Evolutionary conservation across 1,139 yeast genomes (phyloP).

Genomic region (Kodamaea alishanica): DNA sequence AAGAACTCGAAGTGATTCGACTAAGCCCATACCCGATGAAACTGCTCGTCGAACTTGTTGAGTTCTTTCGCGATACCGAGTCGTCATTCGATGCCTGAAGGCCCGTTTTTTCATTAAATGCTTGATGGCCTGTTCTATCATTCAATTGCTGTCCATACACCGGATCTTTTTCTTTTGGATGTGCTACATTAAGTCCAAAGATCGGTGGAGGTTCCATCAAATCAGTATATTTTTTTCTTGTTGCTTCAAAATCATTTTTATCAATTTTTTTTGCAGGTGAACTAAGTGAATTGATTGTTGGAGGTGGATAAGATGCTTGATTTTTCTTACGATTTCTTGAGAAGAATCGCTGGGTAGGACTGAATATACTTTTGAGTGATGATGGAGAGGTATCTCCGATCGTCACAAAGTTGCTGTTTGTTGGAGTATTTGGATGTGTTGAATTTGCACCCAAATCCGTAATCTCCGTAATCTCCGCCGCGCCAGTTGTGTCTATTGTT

Average conservation of each 20-base stretch:
- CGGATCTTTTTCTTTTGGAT: no score
- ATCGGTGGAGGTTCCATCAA: slow-evolving; percentile 40
- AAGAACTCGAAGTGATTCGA: slow-evolving; percentile 40
- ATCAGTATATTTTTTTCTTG: slow-evolving; percentile 18
- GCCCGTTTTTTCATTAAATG: slow-evolving; percentile 3
- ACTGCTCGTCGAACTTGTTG: slow-evolving; percentile 19
- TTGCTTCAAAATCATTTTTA: slow-evolving; percentile 10
- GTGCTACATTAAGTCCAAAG: slow-evolving; percentile 19
- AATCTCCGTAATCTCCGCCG: no score
- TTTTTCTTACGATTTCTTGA: slow-evolving; percentile 8
- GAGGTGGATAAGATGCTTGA: slow-evolving; percentile 1
- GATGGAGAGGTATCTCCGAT: slow-evolving; percentile 39
- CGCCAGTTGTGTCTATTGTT: slow-evolving; percentile 4
- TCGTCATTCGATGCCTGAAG: slow-evolving; percentile 6
- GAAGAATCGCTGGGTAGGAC: slow-evolving; percentile 33
- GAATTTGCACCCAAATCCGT: no score
- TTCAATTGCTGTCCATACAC: no score
- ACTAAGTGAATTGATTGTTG: slow-evolving; percentile 33
- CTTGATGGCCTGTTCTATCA: no score
- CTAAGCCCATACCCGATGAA: slow-evolving; percentile 26
- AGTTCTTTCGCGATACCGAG: slow-evolving; percentile 22
- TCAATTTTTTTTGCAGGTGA: slow-evolving; percentile 21
- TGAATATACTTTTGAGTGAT: slow-evolving; percentile 27
- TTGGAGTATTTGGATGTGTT: slow-evolving; percentile 14
- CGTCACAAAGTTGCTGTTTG: slow-evolving; percentile 22